Percentiles rank a stretch among this genome's conserved stretches.
Conservation (phyloP, 768 basidiomycete species). For the Coprinopsis sp. region DNA sequence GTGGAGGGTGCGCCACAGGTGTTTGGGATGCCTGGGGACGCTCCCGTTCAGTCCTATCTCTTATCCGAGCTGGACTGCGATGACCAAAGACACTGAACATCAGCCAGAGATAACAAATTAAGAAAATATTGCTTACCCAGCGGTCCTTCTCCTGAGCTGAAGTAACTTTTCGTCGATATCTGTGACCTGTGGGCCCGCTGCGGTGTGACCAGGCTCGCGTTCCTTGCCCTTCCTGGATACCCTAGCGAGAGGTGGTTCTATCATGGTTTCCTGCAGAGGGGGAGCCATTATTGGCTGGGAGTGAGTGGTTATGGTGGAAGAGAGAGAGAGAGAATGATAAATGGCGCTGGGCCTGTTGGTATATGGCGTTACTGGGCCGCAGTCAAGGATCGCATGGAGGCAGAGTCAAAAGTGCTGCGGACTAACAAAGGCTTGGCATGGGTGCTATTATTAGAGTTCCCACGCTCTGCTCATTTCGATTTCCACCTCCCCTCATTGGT, state of each 20-base stretch:
- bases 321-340: conserved; percentile 14
- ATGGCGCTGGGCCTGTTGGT: conserved; percentile 11
- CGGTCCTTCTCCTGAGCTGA: conserved; percentile 61
- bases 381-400: conserved; percentile 1
- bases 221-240: conserved; percentile 39
- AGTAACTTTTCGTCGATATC: conserved; percentile 57
- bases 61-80: conserved; percentile 39
- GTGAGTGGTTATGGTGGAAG: conserved; percentile 22
- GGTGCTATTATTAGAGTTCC: too few species aligned
- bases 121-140: conserved; percentile 36
- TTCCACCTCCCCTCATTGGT: too few species aligned
- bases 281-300: conserved; percentile 11
- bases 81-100: conserved; percentile 7
- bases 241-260: conserved; percentile 14
- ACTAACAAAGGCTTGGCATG: too few species aligned
- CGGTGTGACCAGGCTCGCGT: conserved; percentile 28
- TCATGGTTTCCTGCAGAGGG: background rate
- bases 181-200: conserved; percentile 35
- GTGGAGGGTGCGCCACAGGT: conserved; percentile 21
- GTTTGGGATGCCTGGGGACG: conserved; percentile 23
- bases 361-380: conserved; percentile 5
- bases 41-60: conserved; percentile 43
- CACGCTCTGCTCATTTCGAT: too few species aligned
- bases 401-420: too few species aligned
- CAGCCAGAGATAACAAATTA: background rate